These are phyloP conservation scores for Blastobotrys illinoisensis DNA, from an alignment of 1,139 yeast genomes.

Conservation along the genomic window DNA sequence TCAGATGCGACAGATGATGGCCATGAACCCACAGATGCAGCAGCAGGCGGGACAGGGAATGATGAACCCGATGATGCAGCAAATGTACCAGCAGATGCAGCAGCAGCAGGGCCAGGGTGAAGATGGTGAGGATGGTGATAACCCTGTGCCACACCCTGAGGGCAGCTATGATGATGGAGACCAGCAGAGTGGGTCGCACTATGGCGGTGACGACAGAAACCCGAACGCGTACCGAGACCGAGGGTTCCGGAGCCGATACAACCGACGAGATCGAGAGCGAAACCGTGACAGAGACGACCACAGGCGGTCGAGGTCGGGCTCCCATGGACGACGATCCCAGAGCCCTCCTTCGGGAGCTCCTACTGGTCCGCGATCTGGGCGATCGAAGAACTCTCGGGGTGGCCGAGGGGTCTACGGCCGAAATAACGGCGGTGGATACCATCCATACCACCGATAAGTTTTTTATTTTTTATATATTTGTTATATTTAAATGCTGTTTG, in stretches of 20 bases:
- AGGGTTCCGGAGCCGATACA: slow-evolving; percentile 20
- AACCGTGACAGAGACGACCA: slow-evolving; percentile 17
- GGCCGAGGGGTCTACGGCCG: slow-evolving; percentile 18
- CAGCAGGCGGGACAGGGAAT: slow-evolving; percentile 11
- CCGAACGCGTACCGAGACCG: slow-evolving; percentile 23
- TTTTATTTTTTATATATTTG: neutral
- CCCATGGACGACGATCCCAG: slow-evolving; percentile 21
- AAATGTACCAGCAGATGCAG: slow-evolving; percentile 16
- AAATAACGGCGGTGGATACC: slow-evolving; percentile 22
- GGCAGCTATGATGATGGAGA: slow-evolving; percentile 12
- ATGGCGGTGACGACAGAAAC: slow-evolving; percentile 18
- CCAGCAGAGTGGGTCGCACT: slow-evolving; percentile 7
- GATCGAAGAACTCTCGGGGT: slow-evolving; percentile 29
- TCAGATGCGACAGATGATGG: slow-evolving; percentile 36
- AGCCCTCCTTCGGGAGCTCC: slow-evolving; percentile 29
- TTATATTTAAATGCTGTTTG: too few relatives aligned
- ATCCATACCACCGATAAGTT: slow-evolving; percentile 17
- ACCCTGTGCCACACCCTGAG: slow-evolving; percentile 2
- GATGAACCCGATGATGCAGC: slow-evolving; percentile 20
- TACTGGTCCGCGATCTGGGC: slow-evolving; percentile 27
- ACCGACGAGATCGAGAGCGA: slow-evolving; percentile 22
- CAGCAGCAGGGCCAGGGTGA: slow-evolving; percentile 9
- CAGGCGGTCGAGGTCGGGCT: slow-evolving; percentile 3
- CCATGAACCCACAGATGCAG: slow-evolving; percentile 18
- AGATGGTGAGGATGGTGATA: slow-evolving; percentile 11